These are phyloP conservation scores for Leccinum variicolor DNA, from an alignment of 768 basidiomycete species.

Conservation along the genomic window DNA sequence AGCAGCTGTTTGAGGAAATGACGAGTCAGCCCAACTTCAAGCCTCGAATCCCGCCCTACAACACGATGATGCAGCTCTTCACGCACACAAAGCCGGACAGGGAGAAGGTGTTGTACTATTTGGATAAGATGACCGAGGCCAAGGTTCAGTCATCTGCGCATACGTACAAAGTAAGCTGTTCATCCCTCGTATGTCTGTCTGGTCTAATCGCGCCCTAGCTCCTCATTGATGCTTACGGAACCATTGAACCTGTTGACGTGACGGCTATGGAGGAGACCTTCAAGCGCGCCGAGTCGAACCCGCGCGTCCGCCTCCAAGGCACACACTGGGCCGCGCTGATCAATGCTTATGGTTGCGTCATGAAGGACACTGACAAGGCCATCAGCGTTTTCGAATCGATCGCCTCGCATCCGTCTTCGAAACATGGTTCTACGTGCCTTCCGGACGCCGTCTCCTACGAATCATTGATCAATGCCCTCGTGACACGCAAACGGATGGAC, in stretches of 20 bases:
- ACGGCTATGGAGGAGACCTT: constrained; percentile 71
- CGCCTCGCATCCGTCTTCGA: constrained; percentile 45
- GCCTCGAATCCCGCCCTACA: constrained; percentile 92
- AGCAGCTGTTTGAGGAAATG: constrained; percentile 87
- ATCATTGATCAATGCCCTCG: constrained; percentile 82
- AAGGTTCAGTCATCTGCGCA: constrained; percentile 77
- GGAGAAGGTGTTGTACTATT: constrained; percentile 70
- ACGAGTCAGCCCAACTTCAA: constrained; percentile 63
- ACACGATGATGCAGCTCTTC: constrained; percentile 98
- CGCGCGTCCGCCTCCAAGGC: constrained; percentile 36
- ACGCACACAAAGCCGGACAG: constrained; percentile 88
- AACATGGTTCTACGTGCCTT: constrained; percentile 29
- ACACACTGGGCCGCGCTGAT: constrained; percentile 84
- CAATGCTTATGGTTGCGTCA: constrained; percentile 81
- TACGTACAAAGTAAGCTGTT: constrained; percentile 79
- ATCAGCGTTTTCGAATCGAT: constrained; percentile 77
- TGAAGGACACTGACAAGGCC: constrained; percentile 75
- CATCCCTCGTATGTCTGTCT: background rate
- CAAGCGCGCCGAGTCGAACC: constrained; percentile 47
- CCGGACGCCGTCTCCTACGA: constrained; percentile 89
- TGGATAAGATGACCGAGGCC: constrained; percentile 57
- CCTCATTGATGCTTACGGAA: constrained; percentile 84
- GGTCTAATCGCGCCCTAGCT: constrained; percentile 43
- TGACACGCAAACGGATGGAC: constrained; percentile 74
- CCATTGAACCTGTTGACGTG: constrained; percentile 79